Percentiles rank a stretch among this genome's conserved stretches.
Evolutionary conservation across 1,139 yeast genomes (phyloP).

Genomic region (Nakaseomyces glabratus): DNA sequence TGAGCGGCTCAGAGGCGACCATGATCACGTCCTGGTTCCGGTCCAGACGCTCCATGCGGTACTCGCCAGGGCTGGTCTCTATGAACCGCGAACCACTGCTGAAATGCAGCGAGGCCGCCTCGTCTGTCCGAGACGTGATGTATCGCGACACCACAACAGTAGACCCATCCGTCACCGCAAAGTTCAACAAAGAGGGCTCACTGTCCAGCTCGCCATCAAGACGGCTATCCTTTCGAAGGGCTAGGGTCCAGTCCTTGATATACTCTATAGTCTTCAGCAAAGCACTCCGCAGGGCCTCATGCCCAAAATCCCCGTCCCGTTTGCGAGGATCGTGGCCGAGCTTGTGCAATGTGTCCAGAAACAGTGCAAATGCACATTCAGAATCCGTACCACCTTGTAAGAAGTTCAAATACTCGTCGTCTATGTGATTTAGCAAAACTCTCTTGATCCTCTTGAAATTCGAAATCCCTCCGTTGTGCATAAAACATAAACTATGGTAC

Average conservation of each 20-base stretch:
- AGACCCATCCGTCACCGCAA: slow-evolving; percentile 91
- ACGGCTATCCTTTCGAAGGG: slow-evolving; percentile 23
- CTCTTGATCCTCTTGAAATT: slow-evolving; percentile 68
- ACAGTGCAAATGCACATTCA: slow-evolving; percentile 89
- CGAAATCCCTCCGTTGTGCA: slow-evolving; percentile 94
- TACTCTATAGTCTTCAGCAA: slow-evolving; percentile 62
- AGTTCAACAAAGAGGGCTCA: slow-evolving; percentile 84
- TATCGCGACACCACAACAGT: slow-evolving; percentile 84
- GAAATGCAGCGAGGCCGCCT: slow-evolving; percentile 92
- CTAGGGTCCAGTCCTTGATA: slow-evolving; percentile 63
- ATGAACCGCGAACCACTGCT: slow-evolving; percentile 87
- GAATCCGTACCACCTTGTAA: slow-evolving; percentile 94
- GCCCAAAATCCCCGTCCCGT: slow-evolving; percentile 42
- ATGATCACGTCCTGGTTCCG: slow-evolving; percentile 91
- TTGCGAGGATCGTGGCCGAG: slow-evolving; percentile 66
- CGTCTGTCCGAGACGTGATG: slow-evolving; percentile 81
- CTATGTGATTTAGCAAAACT: slow-evolving; percentile 56
- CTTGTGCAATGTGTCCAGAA: slow-evolving; percentile 63
- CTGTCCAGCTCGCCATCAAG: slow-evolving; percentile 22
- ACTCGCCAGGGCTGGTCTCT: slow-evolving; percentile 83
- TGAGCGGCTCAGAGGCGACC: slow-evolving; percentile 92
- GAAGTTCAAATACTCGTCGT: slow-evolving; percentile 67
- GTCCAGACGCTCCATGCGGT: slow-evolving; percentile 87
- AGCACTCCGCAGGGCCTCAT: slow-evolving; percentile 56
- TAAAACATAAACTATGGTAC: slow-evolving; percentile 79